Conservation (phyloP, 306 rosid genomes). For the Ammopiptanthus mongolicus region DNA sequence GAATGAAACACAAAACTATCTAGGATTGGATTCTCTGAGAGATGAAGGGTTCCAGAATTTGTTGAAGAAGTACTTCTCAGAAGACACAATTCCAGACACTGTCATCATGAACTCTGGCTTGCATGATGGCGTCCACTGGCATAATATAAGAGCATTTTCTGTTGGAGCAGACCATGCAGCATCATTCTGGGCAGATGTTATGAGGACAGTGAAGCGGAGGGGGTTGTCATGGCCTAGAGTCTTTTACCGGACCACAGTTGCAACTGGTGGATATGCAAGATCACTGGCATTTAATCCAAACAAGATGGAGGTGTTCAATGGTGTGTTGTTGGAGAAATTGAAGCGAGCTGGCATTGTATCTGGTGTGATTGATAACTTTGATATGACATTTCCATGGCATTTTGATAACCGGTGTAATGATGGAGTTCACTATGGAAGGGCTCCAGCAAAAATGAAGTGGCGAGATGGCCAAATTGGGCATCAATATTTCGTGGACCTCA, state of each 20-base stretch:
- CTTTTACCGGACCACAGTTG: constrained; percentile 69
- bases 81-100: constrained; percentile 64
- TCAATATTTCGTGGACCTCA: constrained; percentile 87
- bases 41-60: constrained; percentile 67
- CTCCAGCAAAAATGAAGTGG: constrained; percentile 79
- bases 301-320: constrained; percentile 89
- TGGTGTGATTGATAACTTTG: constrained; percentile 85
- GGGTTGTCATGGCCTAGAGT: constrained; percentile 68
- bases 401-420: constrained; percentile 86
- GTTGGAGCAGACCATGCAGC: constrained; percentile 74
- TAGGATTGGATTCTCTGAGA: constrained; percentile 75
- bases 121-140: constrained; percentile 85
- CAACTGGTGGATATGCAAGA: constrained; percentile 92
- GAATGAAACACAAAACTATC: constrained; percentile 83
- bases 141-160: constrained; percentile 57
- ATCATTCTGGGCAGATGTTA: constrained; percentile 70
- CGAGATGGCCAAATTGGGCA: constrained; percentile 88
- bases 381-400: constrained; percentile 97
- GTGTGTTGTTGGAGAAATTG: constrained; percentile 67
- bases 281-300: constrained; percentile 73
- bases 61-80: constrained; percentile 62
- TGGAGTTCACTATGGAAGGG: constrained; percentile 96
- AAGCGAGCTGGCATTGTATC: constrained; percentile 54
- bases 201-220: constrained; percentile 52
- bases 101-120: constrained; percentile 88